These are phyloP conservation scores for Thelephora aurantiotincta DNA, from an alignment of 768 basidiomycete species.

Conservation along the genomic window DNA sequence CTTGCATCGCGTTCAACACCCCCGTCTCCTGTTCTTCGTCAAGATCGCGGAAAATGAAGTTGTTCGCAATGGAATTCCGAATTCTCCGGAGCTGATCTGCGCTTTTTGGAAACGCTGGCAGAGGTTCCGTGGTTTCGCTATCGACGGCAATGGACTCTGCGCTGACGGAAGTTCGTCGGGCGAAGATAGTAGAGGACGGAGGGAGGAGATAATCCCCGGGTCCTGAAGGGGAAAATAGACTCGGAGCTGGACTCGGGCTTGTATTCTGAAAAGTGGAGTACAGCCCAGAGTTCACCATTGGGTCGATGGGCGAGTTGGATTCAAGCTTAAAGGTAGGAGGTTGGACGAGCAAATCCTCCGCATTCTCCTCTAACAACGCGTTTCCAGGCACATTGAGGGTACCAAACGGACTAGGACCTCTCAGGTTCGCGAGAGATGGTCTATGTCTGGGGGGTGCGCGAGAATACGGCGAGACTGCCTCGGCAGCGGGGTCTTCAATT, in stretches of 20 bases:
- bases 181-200: slow-evolving; percentile 66
- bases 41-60: slow-evolving; percentile 91
- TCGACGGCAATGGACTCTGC: slow-evolving; percentile 92
- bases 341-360: slow-evolving; percentile 7
- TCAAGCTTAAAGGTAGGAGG: not conserved
- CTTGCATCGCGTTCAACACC: slow-evolving; percentile 92
- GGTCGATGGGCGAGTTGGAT: not conserved
- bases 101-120: slow-evolving; percentile 69
- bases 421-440: slow-evolving; percentile 37
- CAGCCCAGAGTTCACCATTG: not conserved
- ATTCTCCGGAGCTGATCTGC: slow-evolving; percentile 79
- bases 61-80: slow-evolving; percentile 71
- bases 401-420: slow-evolving; percentile 55
- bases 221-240: slow-evolving; percentile 16
- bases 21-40: slow-evolving; percentile 93
- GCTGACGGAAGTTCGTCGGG: slow-evolving; percentile 86
- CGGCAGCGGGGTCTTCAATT: slow-evolving; percentile 15
- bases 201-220: slow-evolving; percentile 59
- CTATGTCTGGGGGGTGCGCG: slow-evolving; percentile 32
- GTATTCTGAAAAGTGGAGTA: not conserved
- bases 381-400: slow-evolving; percentile 73
- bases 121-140: slow-evolving; percentile 44
- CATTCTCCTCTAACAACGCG: slow-evolving; percentile 46
- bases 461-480: slow-evolving; percentile 39
- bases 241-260: slow-evolving; percentile 6